Conservation (phyloP, 305 asterid species). For the Rubia peregrina region DNA sequence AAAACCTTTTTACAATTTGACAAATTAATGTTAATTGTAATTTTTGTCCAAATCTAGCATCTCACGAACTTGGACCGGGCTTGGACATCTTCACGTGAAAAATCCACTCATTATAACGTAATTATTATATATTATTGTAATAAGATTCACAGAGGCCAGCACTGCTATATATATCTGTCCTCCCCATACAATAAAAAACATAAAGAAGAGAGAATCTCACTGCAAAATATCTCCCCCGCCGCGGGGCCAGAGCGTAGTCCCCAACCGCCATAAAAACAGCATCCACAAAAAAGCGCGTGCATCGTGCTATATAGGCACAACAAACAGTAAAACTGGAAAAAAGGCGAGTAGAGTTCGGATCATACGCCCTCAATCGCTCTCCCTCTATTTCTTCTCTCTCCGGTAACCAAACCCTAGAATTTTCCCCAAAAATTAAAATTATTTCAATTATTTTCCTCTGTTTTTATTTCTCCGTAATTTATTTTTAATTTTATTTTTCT, state of each 20-base stretch:
- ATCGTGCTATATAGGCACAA: neutral
- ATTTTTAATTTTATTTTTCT: slow-evolving; percentile 10
- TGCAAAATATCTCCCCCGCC: neutral
- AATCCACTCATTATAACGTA: no score
- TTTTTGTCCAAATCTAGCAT: no score
- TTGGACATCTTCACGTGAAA: no score
- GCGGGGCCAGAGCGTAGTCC: neutral
- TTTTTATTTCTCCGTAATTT: neutral
- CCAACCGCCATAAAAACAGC: neutral
- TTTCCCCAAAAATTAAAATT: slow-evolving; percentile 3
- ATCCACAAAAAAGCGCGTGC: slow-evolving; percentile 14
- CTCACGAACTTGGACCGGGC: no score
- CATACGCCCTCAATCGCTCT: neutral
- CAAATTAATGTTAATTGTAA: no score
- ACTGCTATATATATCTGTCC: neutral
- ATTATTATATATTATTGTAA: no score
- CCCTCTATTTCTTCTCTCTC: neutral
- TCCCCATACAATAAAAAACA: neutral
- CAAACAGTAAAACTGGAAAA: slow-evolving; percentile 2
- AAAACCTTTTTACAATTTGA: no score
- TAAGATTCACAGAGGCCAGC: no score
- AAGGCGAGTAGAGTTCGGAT: slow-evolving; percentile 22
- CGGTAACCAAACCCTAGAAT: slow-evolving; percentile 37
- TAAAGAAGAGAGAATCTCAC: neutral
- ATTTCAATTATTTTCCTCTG: neutral